These are phyloP conservation scores for Verticillium isaacii DNA, from an alignment of 2,329 filamentous ascomycete genomes.

Conservation along the genomic window DNA sequence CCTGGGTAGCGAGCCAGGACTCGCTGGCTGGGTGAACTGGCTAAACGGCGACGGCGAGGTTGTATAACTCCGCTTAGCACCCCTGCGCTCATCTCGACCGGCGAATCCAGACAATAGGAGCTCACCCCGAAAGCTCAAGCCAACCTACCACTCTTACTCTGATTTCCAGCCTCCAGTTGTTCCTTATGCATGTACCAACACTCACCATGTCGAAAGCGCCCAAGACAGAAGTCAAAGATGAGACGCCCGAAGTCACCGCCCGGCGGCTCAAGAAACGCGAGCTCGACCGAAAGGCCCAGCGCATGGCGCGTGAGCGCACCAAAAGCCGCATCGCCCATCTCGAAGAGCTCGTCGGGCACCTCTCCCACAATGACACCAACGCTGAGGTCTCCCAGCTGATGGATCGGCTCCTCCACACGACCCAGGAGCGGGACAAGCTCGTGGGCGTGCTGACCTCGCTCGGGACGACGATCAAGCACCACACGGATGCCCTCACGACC, in stretches of 20 bases:
- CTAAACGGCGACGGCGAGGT: background rate
- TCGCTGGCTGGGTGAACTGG: background rate
- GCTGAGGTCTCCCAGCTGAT: constrained; percentile 15
- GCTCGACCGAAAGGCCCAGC: constrained; percentile 21
- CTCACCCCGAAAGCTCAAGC: background rate
- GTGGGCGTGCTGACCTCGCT: background rate
- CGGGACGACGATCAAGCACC: background rate
- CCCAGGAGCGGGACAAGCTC: constrained; percentile 14
- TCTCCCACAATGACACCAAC: constrained; percentile 16
- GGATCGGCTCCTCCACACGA: constrained; percentile 16
- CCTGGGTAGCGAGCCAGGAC: background rate
- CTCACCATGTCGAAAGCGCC: background rate
- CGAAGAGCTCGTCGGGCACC: constrained; percentile 16
- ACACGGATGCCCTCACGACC: background rate
- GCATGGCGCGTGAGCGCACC: constrained; percentile 20
- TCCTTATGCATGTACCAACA: background rate
- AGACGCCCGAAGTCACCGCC: background rate
- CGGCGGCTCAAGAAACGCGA: constrained; percentile 20
- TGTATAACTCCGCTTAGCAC: background rate
- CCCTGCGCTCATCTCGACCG: background rate
- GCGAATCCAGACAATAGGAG: background rate
- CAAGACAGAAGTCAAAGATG: background rate
- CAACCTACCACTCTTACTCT: background rate
- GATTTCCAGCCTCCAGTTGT: too few relatives aligned
- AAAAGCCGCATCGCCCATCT: constrained; percentile 21